A percentile compares a stretch with the other conserved stretches of the same genome.
Conservation (phyloP, 345 rosid genomes). For the Moringa oleifera region DNA sequence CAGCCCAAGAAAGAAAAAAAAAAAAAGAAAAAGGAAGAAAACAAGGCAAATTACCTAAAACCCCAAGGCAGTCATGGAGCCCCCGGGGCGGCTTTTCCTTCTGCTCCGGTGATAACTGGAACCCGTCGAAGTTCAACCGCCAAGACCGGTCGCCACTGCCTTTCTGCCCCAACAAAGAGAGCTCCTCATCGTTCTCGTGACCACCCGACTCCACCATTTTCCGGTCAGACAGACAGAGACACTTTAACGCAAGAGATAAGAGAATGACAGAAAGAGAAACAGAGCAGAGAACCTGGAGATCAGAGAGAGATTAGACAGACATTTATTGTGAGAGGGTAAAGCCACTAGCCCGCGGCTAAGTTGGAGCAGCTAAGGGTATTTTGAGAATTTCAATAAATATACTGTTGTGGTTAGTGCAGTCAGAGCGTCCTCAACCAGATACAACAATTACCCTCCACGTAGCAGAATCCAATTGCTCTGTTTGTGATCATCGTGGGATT, state of each 20-base stretch:
- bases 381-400: no score
- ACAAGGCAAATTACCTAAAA: constrained; percentile 42
- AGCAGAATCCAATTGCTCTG: no score
- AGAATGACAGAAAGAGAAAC: not conserved
- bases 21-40: not conserved
- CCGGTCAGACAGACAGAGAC: constrained; percentile 3
- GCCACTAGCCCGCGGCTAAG: no score
- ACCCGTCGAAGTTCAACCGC: constrained; percentile 87
- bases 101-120: constrained; percentile 49
- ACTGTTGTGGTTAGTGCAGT: no score
- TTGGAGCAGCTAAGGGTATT: no score
- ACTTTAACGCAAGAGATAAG: no score
- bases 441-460: no score
- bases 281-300: not conserved
- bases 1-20: not conserved
- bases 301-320: no score
- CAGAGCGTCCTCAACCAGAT: no score
- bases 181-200: constrained; percentile 48
- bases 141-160: constrained; percentile 63
- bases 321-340: no score
- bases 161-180: constrained; percentile 37
- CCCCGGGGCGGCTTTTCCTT: constrained; percentile 44
- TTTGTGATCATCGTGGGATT: no score
- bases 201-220: constrained; percentile 37
- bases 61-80: constrained; percentile 74